Evolutionary conservation across 352 stramenopile genomes (phyloP), one percentile per base, ranked within the genome.

Genomic region (Phytophthora cactorum): DNA sequence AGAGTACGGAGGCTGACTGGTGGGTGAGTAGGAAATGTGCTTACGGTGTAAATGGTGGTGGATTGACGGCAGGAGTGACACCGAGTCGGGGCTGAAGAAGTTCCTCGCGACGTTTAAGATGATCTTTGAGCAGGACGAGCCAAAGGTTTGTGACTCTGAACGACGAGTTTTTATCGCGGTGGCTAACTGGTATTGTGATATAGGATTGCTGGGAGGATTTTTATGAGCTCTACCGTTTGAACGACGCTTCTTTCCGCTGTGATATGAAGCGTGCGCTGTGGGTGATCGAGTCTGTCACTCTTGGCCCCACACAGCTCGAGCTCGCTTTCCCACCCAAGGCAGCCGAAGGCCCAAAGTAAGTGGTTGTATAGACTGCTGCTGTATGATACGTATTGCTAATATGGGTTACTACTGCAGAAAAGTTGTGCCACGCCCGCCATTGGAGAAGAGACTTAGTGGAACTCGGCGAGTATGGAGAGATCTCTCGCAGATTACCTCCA

Each of bases 201-300:
- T 58, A 93, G 85, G 60, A 73, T 0, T 75, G 62, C 17, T 95
- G 86, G 86, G 77, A 88, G 2, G 70, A 63, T 2, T 76, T 95
- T 52, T 76, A 75, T 17, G 50, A 70, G 5, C 31, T 66, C 28
- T 68, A 92, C 54, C 70, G 56, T 32, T 52, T 93, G 9, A 64
- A 78, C 5, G 68, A 80, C 9, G 63, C 60, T 12, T 38, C 72
- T 22, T 95, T 95, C 52, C 74, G 82, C 3, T 79, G 86, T n/a
- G 84, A 95, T 52, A 85, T 91, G 76, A 86, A 85, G 64, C 81
- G 84, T 22, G 72, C 77, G 25, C 54, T 95, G 49, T 74, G 59
- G 22, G 46, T 68, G 46, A 79, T 95, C 0, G 83, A 93, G 60
- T 68, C 75, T 2, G 58, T 69, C 17, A 70, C 76, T 7, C 68